Base-by-base conservation (phyloP, 1,284 basidiomycete species). In the Phylloporus sp. region DNA sequence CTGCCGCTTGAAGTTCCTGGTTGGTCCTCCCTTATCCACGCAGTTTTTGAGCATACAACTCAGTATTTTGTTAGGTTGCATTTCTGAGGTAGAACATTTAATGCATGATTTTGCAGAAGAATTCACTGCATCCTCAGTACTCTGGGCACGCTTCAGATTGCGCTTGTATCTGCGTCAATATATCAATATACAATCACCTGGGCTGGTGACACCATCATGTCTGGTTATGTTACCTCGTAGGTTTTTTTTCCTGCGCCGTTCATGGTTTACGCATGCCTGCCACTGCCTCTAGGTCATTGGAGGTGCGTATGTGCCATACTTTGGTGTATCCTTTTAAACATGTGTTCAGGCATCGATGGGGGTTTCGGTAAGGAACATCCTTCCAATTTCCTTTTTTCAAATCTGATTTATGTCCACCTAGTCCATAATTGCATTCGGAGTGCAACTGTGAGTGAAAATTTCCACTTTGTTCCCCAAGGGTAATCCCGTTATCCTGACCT, bases 141-240 rank as follows among this genome's bases (percentile, higher is more conserved):
- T 27, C 75, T 78, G 35, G 77, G 78, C 25, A 80, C 79, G 14
- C 75, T 66, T 5, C 77, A 78, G 49, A 66, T 75, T 23, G 63
- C 72, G 41, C 77, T 78, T 52, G 78, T 78, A 11, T 71, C 72
- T 20, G 71, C 65, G 1, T 80, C 77, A 45, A 72, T 78, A 77
- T 78, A 80, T 35, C 77, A 80, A 27, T 78, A 78, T 58, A 80
- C 79, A 1, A 74, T 78, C 56, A 41, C 75, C 19, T 80, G 78
- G 74, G 72, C 73, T 15, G 77, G 75, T 2, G 65, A 80, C 47
- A 55, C 60, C 17, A 59, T 49, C 63, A 73, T 76, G 74, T 68
- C 70, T 0, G 65, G 67, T 35, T 68, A 74, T 71, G 74, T 80
- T 62, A 80, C 77, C 11, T 58, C 66, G 79, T 78, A 70, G 55